Evolutionary conservation across 495 filamentous ascomycete genomes (phyloP).

Genomic region (Aspergillus olivimuriae): DNA sequence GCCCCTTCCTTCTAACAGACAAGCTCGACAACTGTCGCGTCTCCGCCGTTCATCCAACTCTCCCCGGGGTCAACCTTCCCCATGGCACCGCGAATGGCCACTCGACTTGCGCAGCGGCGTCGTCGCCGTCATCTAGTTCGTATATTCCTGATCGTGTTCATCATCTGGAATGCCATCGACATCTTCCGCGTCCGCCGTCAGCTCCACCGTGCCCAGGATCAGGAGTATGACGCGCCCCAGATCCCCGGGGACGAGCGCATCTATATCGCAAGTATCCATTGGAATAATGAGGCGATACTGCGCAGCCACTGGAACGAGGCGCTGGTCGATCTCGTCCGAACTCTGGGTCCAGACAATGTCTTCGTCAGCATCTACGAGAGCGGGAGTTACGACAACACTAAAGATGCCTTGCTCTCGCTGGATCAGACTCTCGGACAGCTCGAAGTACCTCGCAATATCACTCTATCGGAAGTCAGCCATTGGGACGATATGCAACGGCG

Average conservation of each 20-base stretch:
- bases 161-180: not conserved
- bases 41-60: no score
- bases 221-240: no score
- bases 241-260: conserved; percentile 33
- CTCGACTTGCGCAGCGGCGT: no score
- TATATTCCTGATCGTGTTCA: not conserved
- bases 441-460: conserved; percentile 47
- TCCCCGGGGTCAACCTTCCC: no score
- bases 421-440: conserved; percentile 44
- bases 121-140: not conserved
- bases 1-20: no score
- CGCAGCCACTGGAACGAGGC: conserved; percentile 54
- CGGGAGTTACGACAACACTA: conserved; percentile 64
- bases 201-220: no score
- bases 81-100: no score
- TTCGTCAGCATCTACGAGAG: conserved; percentile 64
- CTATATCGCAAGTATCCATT: conserved; percentile 60
- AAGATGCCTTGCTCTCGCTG: conserved; percentile 54
- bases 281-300: conserved; percentile 61
- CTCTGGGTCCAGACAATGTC: conserved; percentile 56
- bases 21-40: no score
- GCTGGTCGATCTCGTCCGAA: conserved; percentile 46
- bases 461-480: conserved; percentile 47
- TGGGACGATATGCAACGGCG: conserved; percentile 40
- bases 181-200: not conserved